Base-by-base conservation (phyloP, 2,329 filamentous ascomycete species). In the Fusarium continuum region DNA sequence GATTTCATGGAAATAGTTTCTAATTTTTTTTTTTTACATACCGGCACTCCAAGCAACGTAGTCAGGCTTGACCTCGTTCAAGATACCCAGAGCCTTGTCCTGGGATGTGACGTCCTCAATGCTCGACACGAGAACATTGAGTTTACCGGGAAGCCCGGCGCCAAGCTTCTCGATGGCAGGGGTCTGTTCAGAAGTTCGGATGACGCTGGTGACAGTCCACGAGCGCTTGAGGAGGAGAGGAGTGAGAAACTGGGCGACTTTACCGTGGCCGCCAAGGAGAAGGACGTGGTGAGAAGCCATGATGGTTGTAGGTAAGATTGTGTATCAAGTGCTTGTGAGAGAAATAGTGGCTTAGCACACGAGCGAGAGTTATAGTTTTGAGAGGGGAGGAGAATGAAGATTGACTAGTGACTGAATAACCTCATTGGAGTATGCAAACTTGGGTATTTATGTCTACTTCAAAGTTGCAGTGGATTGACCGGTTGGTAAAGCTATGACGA, bases 251-350 rank as follows among this genome's bases (percentile, higher is more conserved):
- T 91, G 86, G 65, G 91, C 85, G 57, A 95, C 77, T 74, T 93
- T 92, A 78, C 92, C 92, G 79, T 93, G 91, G 70, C 91, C 92
- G 71, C 91, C 91, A 62, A 95, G 85, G 65, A 95, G 77, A 59
- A 93, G 87, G 56, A 93, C 86, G 72, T 85, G 81, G 35, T 73
- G 74, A 34, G 76, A 68, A 40, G 72, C 41, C 75, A 77, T 77
- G 32, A n/a, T 69, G 59, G 14, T 31, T 36, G 14, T 13, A 9
- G 45, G 17, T 39, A 14, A 38, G 19, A 13, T 45, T 25, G 19
- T 20, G 14, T 5, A 22, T 31, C 9, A 5, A 17, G 26, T 48
- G 19, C 2, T 26, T 17, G 5, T 13, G 17, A 16, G 29, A 7
- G 9, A 6, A 5, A n/a, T 10, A n/a, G n/a, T n/a, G n/a, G n/a